These are phyloP conservation scores for Hansenula lynferdii DNA, from an alignment of 1,139 yeast species.

Conservation along the genomic window DNA sequence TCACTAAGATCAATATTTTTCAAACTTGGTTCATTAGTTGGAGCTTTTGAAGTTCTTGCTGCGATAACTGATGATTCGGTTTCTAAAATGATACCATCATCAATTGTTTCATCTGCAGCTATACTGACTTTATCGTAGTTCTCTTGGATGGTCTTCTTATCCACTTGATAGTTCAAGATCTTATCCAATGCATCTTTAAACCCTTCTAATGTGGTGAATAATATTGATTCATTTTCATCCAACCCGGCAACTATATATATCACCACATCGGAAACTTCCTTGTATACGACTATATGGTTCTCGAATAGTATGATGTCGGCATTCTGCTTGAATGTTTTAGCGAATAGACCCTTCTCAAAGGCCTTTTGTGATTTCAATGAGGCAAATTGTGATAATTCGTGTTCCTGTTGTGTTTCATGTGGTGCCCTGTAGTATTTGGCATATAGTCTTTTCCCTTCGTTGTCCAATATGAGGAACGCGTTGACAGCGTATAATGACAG, in stretches of 20 bases:
- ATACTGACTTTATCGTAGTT: constrained; percentile 82
- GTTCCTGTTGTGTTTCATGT: constrained; percentile 29
- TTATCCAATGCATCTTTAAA: constrained; percentile 78
- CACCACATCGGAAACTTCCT: constrained; percentile 71
- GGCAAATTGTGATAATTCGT: constrained; percentile 27
- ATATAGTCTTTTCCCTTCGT: constrained; percentile 72
- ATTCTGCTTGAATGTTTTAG: constrained; percentile 74
- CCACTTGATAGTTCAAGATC: constrained; percentile 69
- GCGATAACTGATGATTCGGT: constrained; percentile 85
- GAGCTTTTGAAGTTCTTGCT: constrained; percentile 83
- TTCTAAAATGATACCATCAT: constrained; percentile 88
- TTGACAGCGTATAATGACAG: constrained; percentile 74
- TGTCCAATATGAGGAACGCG: constrained; percentile 76
- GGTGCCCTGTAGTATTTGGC: constrained; percentile 82
- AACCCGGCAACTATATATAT: constrained; percentile 69
- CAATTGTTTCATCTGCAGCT: constrained; percentile 88
- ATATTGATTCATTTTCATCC: constrained; percentile 81
- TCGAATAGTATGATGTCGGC: constrained; percentile 80
- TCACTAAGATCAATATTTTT: constrained; percentile 78
- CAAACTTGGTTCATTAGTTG: constrained; percentile 57
- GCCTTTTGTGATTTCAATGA: constrained; percentile 61
- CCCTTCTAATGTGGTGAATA: constrained; percentile 74
- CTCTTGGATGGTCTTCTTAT: constrained; percentile 73
- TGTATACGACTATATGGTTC: constrained; percentile 74
- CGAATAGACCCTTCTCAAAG: constrained; percentile 70